Base-by-base conservation (phyloP, 177 flowering plant genomes). In the Telopea speciosissima region DNA sequence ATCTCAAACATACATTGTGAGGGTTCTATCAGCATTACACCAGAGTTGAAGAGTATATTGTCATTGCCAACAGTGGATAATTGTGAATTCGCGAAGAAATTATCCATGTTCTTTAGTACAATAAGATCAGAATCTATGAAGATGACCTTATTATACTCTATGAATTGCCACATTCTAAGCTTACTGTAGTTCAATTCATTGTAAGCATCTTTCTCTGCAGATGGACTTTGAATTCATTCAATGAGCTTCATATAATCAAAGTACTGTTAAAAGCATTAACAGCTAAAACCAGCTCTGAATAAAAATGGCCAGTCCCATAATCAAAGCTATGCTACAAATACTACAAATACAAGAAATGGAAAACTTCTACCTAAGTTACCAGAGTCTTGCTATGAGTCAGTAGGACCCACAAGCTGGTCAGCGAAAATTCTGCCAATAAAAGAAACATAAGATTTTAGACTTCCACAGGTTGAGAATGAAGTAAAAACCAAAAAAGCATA, bases 1-100 rank as follows among this genome's bases (percentile, higher is more conserved):
- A 84, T 90, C 61, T 81, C 64, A 76, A 91, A 93, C 17, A 87
- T 86, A 68, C 97, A 89, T 49, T 85, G 73, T 1, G 97, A 91
- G 2, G 98, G 98, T 77, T 93, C 92, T 12, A 93, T 77, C 54
- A 90, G 77, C 98, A 93, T 93, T 5, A 93, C 85, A 2, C 98
- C 97, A 0, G 98, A 91, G 78, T 93, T 93, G 79, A 93, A 91
- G 13, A 90, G 68, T 3, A 88, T 76, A 1, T 78, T 87, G 67
- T 88, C 76, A 72, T 93, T 93, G 2, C 94, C 96, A 0, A 84
- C 84, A 17, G 85, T 86, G 11, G 88, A 82, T 25, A 85, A 67
- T 62, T 81, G 78, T 8, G 88, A 85, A 36, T 64, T 33, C 3
- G 11, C 44, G 62, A 85, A 85, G 56, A 83, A 74, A 1, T 31